These are phyloP conservation scores for Dispira parvispora DNA, from an alignment of 192 early-diverging fungal genomes.

Conservation along the genomic window DNA sequence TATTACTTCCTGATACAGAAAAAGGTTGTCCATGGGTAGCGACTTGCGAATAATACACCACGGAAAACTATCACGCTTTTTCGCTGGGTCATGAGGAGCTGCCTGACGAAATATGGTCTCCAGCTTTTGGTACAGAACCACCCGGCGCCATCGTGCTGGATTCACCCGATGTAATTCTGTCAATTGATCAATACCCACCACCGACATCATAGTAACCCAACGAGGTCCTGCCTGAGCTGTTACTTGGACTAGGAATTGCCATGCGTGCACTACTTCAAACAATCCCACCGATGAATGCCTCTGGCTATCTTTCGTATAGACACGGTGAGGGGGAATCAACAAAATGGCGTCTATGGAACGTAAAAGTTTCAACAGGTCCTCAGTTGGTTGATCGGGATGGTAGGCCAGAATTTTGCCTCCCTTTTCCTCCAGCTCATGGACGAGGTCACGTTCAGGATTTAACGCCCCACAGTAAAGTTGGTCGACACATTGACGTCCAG, in stretches of 20 bases:
- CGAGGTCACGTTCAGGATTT: not conserved
- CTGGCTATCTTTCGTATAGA: not conserved
- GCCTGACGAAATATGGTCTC: not conserved
- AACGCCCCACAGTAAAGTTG: not conserved
- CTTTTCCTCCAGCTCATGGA: not conserved
- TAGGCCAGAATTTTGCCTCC: not conserved
- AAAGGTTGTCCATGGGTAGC: not conserved
- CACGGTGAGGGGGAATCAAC: not conserved
- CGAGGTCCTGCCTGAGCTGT: not conserved
- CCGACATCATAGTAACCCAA: not conserved
- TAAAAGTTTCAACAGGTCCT: not conserved
- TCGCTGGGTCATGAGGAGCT: not conserved
- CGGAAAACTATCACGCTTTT: not conserved
- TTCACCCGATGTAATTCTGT: not conserved
- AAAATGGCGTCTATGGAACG: not conserved
- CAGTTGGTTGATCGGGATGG: not conserved
- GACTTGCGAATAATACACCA: slow-evolving; percentile 1
- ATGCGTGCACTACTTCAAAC: not conserved
- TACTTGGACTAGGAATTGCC: not conserved
- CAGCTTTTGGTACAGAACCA: not conserved
- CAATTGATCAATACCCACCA: not conserved
- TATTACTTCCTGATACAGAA: not conserved
- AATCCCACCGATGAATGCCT: not conserved
- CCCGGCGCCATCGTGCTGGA: too few relatives aligned
- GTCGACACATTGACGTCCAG: not conserved